phyloP scores from a whole-genome alignment of 2,329 filamentous ascomycete genomes.

The Curvularia spicifera region DNA sequence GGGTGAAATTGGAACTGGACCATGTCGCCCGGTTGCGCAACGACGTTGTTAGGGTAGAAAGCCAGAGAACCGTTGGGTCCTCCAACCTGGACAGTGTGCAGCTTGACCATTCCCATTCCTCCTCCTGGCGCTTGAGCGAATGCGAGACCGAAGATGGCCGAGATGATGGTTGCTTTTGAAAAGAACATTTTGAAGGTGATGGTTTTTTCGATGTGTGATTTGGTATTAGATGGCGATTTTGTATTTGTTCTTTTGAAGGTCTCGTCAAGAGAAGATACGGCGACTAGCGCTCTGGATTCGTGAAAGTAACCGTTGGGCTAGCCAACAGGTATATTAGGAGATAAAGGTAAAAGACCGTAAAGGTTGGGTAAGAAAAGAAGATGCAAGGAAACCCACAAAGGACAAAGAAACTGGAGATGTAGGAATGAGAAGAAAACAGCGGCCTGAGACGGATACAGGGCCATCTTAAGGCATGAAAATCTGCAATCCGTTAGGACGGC shows the following conservation, averaged over 20 bases:
- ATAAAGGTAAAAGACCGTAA: constrained; percentile 22
- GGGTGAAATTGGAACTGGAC: constrained; percentile 62
- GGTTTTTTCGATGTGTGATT: constrained; percentile 11
- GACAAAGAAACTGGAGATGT: constrained; percentile 34
- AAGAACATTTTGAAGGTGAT: constrained; percentile 40
- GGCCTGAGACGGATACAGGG: constrained; percentile 45
- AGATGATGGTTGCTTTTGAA: constrained; percentile 40
- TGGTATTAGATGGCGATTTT: constrained; percentile 31
- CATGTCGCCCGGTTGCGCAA: constrained; percentile 64
- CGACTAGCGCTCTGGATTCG: constrained; percentile 47
- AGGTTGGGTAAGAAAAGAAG: constrained; percentile 37
- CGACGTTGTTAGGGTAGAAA: constrained; percentile 71
- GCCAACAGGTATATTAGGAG: constrained; percentile 46
- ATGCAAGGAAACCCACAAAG: constrained; percentile 40
- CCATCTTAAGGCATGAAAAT: constrained; percentile 50
- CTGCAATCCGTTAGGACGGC: constrained; percentile 30
- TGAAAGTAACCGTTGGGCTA: constrained; percentile 38
- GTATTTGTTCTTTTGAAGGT: constrained; percentile 22
- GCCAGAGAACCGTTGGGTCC: constrained; percentile 61
- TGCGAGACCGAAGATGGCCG: constrained; percentile 41
- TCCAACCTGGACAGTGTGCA: constrained; percentile 69
- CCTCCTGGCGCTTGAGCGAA: constrained; percentile 23
- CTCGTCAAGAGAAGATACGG: constrained; percentile 39
- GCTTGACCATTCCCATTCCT: constrained; percentile 35
- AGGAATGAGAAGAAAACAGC: constrained; percentile 33